Base-by-base conservation (phyloP, 495 filamentous ascomycete genomes). In the Aspergillus sclerotiicarbonarius region DNA sequence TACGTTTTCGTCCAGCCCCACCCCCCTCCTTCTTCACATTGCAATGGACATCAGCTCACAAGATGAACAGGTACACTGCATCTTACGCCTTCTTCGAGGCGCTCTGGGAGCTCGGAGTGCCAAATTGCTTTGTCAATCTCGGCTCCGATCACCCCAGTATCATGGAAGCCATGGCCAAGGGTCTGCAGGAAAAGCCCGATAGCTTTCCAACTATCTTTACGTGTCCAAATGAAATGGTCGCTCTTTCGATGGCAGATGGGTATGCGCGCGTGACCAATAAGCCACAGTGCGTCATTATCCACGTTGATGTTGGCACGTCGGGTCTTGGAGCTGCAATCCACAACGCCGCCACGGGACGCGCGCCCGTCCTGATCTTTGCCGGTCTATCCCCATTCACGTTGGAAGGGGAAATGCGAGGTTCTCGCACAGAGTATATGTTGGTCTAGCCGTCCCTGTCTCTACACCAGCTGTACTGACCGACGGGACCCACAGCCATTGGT, bases 191-290 rank as follows among this genome's bases (percentile, higher is more conserved):
- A 65, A 71, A 71, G 51, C 61, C 73, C 59, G 81, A 79, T 46
- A 73, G 79, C 43, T 95, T 95, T 59, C 92, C 91, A 20, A 81
- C 78, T 20, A 89, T 96, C 60, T 88, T 96, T 63, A 96, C 91
- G 43, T 96, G 91, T 70, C 91, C 90, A 0, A 92, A 92, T 54
- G 91, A 94, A 86, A 92, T 96, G 87, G 92, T 96, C 10, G 92
- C 92, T 13, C 82, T 96, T 61, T 95, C 91, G 43, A 94, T 93
- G 84, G 92, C 92, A 19, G 89, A 96, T 67, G 92, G 91, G 54
- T 96, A 90, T 71, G 92, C 92, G 0, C 88, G 91, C 53, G 70
- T 90, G 8, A 95, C 90, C 13, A 80, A 84, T 47, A 82, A 88
- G 53, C 89, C 90, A 1, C 92, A 96, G 72, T 88, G 85, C 61